A percentile compares a stretch with the other conserved stretches of the same genome.
Evolutionary conservation across 208 protist species (phyloP).

Genomic region (Herpetomonas tarakana): DNA sequence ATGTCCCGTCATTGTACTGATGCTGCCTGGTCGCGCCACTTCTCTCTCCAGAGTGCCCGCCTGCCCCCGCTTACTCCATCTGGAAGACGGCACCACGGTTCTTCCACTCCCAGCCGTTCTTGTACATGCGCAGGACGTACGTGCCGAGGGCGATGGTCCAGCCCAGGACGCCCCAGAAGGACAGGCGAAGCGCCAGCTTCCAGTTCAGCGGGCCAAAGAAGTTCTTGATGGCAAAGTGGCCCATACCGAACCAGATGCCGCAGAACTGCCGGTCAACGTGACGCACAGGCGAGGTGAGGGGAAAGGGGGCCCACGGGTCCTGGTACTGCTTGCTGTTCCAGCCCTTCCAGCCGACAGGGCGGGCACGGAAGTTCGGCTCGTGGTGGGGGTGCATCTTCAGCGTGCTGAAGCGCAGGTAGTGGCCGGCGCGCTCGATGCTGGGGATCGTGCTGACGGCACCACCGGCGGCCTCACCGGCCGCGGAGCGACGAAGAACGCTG

Average conservation of each 20-base stretch:
- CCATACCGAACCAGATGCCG: conserved; percentile 80
- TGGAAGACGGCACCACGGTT: conserved; percentile 81
- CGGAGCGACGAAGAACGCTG: conserved; percentile 58
- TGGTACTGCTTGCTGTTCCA: conserved; percentile 69
- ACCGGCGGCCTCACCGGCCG: conserved; percentile 22
- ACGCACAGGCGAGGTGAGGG: conserved; percentile 52
- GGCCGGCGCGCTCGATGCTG: conserved; percentile 60
- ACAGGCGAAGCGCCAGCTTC: conserved; percentile 58
- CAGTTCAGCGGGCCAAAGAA: conserved; percentile 75
- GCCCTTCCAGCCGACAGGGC: conserved; percentile 66
- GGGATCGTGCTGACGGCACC: conserved; percentile 47
- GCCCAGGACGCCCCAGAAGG: conserved; percentile 50
- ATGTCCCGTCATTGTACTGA: too few species aligned
- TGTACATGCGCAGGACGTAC: conserved; percentile 77
- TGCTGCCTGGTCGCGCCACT: too few species aligned
- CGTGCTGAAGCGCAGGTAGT: conserved; percentile 78
- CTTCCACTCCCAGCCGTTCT: conserved; percentile 88
- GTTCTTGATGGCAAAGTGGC: conserved; percentile 79
- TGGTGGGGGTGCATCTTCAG: conserved; percentile 65
- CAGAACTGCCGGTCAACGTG: conserved; percentile 59
- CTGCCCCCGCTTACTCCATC: conserved; percentile 69
- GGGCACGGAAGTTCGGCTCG: conserved; percentile 75
- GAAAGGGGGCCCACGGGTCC: conserved; percentile 74
- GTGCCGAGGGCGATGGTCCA: conserved; percentile 35
- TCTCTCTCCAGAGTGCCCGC: too few species aligned